These are phyloP conservation scores for Mycena venus DNA, from an alignment of 768 basidiomycete genomes.

Conservation along the genomic window DNA sequence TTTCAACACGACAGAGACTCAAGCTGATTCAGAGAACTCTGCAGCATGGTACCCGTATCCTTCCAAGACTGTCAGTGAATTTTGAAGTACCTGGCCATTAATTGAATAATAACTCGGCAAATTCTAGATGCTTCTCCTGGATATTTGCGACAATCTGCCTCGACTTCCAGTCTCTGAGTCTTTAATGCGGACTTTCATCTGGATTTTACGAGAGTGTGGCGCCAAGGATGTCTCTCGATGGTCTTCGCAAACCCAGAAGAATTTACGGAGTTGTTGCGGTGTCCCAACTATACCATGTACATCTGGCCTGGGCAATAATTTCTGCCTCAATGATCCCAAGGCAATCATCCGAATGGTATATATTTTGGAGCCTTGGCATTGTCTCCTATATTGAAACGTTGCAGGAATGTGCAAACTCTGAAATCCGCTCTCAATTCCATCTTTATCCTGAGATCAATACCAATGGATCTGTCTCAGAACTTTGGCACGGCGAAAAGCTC, in stretches of 20 bases:
- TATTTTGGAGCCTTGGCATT: background rate
- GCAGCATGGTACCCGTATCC: slow-evolving; percentile 13
- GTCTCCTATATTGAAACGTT: background rate
- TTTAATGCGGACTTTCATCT: slow-evolving; percentile 32
- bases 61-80: slow-evolving; percentile 18
- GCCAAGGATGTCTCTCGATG: slow-evolving; percentile 32
- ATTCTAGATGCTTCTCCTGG: slow-evolving; percentile 36
- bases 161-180: slow-evolving; percentile 33
- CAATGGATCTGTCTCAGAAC: slow-evolving; percentile 24
- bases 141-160: slow-evolving; percentile 38
- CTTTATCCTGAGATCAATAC: slow-evolving; percentile 30
- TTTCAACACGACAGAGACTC: background rate
- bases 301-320: slow-evolving; percentile 30
- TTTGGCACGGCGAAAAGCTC: slow-evolving; percentile 34
- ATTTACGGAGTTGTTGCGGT: background rate
- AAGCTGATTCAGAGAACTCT: background rate
- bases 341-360: slow-evolving; percentile 18
- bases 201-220: slow-evolving; percentile 34
- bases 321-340: slow-evolving; percentile 41
- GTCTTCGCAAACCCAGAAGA: slow-evolving; percentile 20
- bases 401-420: slow-evolving; percentile 31
- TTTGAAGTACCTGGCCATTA: no score
- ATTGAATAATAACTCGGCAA: background rate
- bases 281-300: slow-evolving; percentile 19
- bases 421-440: slow-evolving; percentile 27